phyloP scores from a whole-genome alignment of 495 filamentous ascomycete species.

The Penicillium cataractarum region DNA sequence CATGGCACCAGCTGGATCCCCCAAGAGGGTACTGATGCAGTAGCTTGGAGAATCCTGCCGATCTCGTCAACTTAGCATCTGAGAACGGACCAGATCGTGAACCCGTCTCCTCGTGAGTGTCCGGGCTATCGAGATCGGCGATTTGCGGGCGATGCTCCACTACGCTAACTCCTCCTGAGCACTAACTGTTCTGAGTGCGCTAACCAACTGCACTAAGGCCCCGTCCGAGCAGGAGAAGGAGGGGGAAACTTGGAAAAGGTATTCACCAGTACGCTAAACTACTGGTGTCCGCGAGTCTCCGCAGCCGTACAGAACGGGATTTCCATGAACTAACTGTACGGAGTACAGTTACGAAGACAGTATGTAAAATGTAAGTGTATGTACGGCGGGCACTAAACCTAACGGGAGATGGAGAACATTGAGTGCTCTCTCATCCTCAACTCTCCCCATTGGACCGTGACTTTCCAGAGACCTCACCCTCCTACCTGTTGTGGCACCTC shows the following conservation, averaged over 20 bases:
- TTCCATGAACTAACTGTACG: background rate
- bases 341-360: background rate
- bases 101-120: constrained; percentile 16
- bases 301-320: constrained; percentile 10
- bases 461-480: constrained; percentile 8
- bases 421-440: background rate
- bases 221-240: background rate
- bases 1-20: constrained; percentile 4
- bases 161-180: constrained; percentile 8
- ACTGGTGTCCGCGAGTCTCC: constrained; percentile 19
- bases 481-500: constrained; percentile 20
- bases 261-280: background rate
- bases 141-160: constrained; percentile 33
- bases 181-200: background rate
- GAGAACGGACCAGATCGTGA: constrained; percentile 35
- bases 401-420: background rate
- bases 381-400: background rate
- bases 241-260: no score
- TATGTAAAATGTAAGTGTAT: constrained; percentile 1
- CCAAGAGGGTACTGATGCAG: constrained; percentile 8
- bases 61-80: constrained; percentile 26
- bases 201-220: background rate
- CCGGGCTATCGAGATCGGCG: constrained; percentile 31
- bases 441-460: constrained; percentile 14
- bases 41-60: constrained; percentile 18